Evolutionary conservation across 1,284 basidiomycete species (phyloP), one percentile per base, ranked within the genome.

Genomic region (Apiotrichum montevideense): DNA sequence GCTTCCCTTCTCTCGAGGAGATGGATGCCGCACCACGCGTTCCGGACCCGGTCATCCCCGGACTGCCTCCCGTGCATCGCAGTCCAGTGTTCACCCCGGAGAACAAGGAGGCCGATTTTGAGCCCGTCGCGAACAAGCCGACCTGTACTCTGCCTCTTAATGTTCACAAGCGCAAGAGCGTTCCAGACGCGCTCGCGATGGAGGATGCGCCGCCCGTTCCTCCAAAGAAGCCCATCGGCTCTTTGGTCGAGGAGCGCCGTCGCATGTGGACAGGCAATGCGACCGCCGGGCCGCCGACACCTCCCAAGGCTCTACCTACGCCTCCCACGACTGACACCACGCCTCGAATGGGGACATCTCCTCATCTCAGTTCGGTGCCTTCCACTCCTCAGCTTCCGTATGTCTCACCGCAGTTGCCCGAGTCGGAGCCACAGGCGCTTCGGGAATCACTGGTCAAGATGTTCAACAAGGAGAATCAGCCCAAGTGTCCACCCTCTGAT

Each of bases 371-470:
- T 2, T 9, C 41, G 11, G 41, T 7, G 41, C 41, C 41, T 15
- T 9, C n/a, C 11, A 13, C n/a, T 15, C n/a, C 41, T 42, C 41
- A 15, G 13, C 41, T 7, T 7, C 13, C 6, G 6, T n/a, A 9
- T 15, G n/a, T 15, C n/a, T n/a, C n/a, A 2, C 10, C 11, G n/a
- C n/a, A 13, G 14, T 6, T 52, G 42, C 51, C 51, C 6, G 42
- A 15, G 4, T 44, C 40, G 9, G 51, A 52, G 34, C 51, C 51
- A 56, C 33, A 49, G 9, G 57, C 50, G 1, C 55, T 73, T 1
- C 56, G 68, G 34, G 57, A 70, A 35, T 66, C 66, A 46, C 61
- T 71, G 5, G 63, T 67, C 33, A 41, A 63, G 34, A 66, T 72
- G 66, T 71, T 72, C 55, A 66, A 71, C 33, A 39, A 35, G 35